phyloP scores from a whole-genome alignment of 2,329 filamentous ascomycete genomes.

The Canariomyces notabilis region DNA sequence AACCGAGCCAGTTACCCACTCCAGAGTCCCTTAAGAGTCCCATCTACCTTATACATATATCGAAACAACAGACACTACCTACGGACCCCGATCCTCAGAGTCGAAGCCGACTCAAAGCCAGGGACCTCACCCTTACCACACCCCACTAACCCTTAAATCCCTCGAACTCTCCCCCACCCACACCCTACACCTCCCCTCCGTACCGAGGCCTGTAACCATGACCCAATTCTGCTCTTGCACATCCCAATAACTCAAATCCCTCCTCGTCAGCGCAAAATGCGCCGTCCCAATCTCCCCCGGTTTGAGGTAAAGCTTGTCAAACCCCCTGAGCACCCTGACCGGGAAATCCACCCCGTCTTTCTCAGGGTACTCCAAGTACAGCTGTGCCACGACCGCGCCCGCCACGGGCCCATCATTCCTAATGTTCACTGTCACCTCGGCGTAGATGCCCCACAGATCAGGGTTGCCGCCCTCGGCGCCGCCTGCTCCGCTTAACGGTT shows the following conservation, averaged over 20 bases:
- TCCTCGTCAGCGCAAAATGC: conserved; percentile 55
- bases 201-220: too few relatives aligned
- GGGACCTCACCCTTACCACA: conserved; percentile 23
- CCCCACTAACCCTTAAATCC: conserved; percentile 16
- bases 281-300: conserved; percentile 50
- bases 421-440: conserved; percentile 46
- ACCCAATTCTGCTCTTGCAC: conserved; percentile 64
- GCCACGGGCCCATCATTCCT: conserved; percentile 46
- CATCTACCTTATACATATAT: too few relatives aligned
- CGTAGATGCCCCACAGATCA: conserved; percentile 55
- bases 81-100: background rate
- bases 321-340: conserved; percentile 62
- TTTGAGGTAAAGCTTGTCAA: conserved; percentile 61
- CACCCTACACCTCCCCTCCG: conserved; percentile 24
- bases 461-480: conserved; percentile 66
- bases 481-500: conserved; percentile 56
- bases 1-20: too few relatives aligned
- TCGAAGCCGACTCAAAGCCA: background rate
- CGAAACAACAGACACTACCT: background rate
- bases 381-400: conserved; percentile 43
- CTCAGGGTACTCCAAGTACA: conserved; percentile 42
- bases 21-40: too few relatives aligned
- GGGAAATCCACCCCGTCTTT: conserved; percentile 54
- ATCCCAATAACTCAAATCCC: conserved; percentile 72
- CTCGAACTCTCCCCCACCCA: conserved; percentile 25